Conservation (phyloP, 1,284 basidiomycete genomes). For the Irpex lacteus region DNA sequence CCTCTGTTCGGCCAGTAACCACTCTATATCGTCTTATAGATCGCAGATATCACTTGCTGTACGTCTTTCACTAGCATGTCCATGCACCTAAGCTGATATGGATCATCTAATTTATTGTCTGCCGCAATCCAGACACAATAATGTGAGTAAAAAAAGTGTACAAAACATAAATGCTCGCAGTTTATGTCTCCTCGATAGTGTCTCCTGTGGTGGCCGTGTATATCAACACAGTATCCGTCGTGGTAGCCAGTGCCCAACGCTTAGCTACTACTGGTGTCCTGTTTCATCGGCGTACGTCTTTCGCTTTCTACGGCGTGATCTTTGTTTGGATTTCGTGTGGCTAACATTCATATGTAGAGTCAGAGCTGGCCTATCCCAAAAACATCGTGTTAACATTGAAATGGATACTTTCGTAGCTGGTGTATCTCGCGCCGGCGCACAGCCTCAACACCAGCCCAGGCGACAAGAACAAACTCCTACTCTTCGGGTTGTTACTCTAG, state of each 20-base stretch:
- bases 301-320: background rate
- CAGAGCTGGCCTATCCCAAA: background rate
- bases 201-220: slow-evolving; percentile 1
- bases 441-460: too few species aligned
- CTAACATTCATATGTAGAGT: background rate
- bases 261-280: background rate
- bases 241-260: slow-evolving; percentile 3
- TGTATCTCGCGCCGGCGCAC: background rate
- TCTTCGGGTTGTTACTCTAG: background rate
- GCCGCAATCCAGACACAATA: background rate
- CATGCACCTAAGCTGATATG: background rate
- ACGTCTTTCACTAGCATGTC: background rate
- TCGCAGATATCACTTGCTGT: background rate
- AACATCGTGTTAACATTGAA: background rate
- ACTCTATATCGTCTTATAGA: background rate
- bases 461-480: background rate
- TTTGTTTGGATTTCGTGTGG: background rate
- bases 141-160: background rate
- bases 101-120: background rate
- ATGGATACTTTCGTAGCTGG: background rate
- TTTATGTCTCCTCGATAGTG: background rate
- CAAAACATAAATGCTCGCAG: too few species aligned
- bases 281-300: slow-evolving; percentile 2
- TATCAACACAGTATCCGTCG: slow-evolving; percentile 4
- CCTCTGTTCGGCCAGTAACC: background rate